Conservation (phyloP, 257 asterid genomes). For the Eustoma russellianum region DNA sequence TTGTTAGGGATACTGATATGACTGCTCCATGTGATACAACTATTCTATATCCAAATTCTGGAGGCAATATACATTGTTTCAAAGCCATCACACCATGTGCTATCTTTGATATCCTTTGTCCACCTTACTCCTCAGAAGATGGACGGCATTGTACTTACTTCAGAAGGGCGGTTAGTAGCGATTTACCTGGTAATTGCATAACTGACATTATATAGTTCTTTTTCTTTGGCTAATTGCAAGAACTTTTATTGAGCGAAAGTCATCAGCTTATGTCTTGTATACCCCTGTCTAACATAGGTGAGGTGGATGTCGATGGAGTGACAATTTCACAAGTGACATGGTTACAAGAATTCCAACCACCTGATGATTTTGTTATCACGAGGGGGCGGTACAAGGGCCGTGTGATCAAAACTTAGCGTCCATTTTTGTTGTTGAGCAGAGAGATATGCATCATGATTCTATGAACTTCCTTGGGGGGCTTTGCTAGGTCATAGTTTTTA, state of each 20-base stretch:
- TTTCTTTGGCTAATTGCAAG: not conserved
- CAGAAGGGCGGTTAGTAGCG: conserved; percentile 49
- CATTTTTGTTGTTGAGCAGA: conserved; percentile 24
- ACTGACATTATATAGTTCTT: not conserved
- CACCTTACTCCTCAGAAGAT: conserved; percentile 85
- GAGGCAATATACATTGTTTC: conserved; percentile 95
- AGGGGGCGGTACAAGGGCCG: conserved; percentile 96
- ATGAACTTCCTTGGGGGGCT: conserved; percentile 23
- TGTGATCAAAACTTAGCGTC: conserved; percentile 43
- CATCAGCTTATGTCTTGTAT: conserved; percentile 3
- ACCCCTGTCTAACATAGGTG: conserved; percentile 30
- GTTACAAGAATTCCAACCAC: conserved; percentile 89
- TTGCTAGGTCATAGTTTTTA: conserved; percentile 21
- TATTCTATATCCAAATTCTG: conserved; percentile 68
- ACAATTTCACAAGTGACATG: conserved; percentile 57
- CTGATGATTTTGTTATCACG: conserved; percentile 81
- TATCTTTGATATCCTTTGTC: conserved; percentile 89
- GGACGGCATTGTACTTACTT: conserved; percentile 95
- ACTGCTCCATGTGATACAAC: conserved; percentile 82
- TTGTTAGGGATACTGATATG: conserved; percentile 73
- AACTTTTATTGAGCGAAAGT: not conserved
- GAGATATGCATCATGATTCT: conserved; percentile 5
- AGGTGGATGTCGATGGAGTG: conserved; percentile 68
- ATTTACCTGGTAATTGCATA: conserved; percentile 61
- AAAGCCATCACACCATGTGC: conserved; percentile 93